Base-by-base conservation (phyloP, 768 basidiomycete species). In the Rhizopogon vesiculosus region DNA sequence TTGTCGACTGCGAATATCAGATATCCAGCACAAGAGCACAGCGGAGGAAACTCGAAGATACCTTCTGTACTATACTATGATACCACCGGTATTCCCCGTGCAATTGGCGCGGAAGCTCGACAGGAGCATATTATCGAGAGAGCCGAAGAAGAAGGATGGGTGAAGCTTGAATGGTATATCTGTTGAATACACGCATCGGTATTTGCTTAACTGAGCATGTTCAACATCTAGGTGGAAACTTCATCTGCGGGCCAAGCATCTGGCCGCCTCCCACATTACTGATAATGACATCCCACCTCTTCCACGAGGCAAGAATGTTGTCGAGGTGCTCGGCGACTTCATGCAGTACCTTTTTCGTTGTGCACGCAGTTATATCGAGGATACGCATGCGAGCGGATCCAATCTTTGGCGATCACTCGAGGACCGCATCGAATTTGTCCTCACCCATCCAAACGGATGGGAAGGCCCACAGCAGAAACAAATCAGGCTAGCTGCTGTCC, bases 391-490 rank as follows among this genome's bases (percentile, higher is more conserved):
- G 0, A 72, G 69, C 57, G 82, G 83, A 1, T 59, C 40, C 15
- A 67, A 70, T 9, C 59, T 83, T 3, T 83, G 80, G 82, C 63
- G 62, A 7, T 74, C 74, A 7, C 57, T 83, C 7, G 70, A 77
- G 58, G 59, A 66, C 15, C 67, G 58, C 7, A 74, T 80, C 29
- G 75, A 82, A 33, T 81, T 78, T 55, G 73, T 87, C 5, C 73
- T 86, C 15, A 76, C 77, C 1, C 84, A 85, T 59, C 85, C 85
- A 5, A 85, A 86, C 59, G 84, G 82, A 0, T 87, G 85, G 85
- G 84, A 80, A 58, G 81, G 82, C 1, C 66, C 64, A 1, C 85
- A 87, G 60, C 85, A 86, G 58, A 69, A 68, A 22, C 71, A 77
- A 61, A 82, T 86, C 70, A 77, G 85, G 3, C 65, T 66, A 22